These are phyloP conservation scores for Quercus gilva DNA, from an alignment of 306 rosid genomes.

Conservation along the genomic window DNA sequence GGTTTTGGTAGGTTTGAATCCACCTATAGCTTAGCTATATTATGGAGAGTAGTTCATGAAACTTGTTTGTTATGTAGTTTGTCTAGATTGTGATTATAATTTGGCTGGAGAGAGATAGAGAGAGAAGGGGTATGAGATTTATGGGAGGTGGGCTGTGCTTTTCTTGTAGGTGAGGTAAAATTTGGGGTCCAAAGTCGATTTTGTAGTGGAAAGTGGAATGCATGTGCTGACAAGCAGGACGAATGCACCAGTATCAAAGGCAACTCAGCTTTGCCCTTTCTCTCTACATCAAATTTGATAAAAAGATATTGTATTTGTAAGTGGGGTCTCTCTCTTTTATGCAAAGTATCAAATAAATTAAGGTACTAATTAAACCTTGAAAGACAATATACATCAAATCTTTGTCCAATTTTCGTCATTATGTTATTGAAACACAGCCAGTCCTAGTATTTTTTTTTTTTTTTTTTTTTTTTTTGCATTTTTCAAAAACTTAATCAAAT, in stretches of 20 bases:
- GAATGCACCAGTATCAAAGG: conserved; percentile 81
- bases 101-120: conserved; percentile 29
- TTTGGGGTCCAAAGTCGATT: conserved; percentile 83
- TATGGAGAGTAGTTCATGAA: conserved; percentile 24
- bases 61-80: conserved; percentile 15
- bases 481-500: not conserved
- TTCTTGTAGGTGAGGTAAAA: conserved; percentile 90
- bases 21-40: not conserved
- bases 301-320: conserved; percentile 40
- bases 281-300: conserved; percentile 36
- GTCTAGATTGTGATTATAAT: conserved; percentile 28
- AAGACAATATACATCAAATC: conserved; percentile 12
- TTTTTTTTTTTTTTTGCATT: not conserved
- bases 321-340: conserved; percentile 65
- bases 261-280: conserved; percentile 65
- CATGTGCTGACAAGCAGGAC: conserved; percentile 97
- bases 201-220: conserved; percentile 94
- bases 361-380: conserved; percentile 11
- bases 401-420: not conserved
- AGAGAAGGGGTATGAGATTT: conserved; percentile 47
- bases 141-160: conserved; percentile 69
- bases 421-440: not conserved
- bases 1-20: conserved; percentile 17
- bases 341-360: conserved; percentile 18
- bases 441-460: not conserved